Evolutionary conservation across 2,329 filamentous ascomycete genomes (phyloP), one percentile per base, ranked within the genome.

Genomic region (Blastomyces emzantsi): DNA sequence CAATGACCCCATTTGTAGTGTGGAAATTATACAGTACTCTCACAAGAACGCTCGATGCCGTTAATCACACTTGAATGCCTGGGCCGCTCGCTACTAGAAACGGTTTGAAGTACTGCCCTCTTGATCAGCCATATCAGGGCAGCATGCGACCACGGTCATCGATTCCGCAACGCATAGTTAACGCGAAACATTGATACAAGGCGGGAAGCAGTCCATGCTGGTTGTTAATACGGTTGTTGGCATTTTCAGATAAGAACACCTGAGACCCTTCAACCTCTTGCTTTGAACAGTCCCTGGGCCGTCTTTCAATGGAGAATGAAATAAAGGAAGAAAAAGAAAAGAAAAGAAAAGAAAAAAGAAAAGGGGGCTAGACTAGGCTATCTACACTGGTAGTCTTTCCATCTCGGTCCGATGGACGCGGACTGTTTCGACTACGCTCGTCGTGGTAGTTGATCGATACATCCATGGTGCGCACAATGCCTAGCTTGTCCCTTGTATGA

Each of bases 381-480:
- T 49, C 45, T 22, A 49, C 45, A 25, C 45, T 49, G n/a, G 45
- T 22, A n/a, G 45, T 49, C 9, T 49, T 49, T 22, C 5, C 45
- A 11, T 49, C 45, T 49, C 45, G n/a, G 45, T 49, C 45, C 19
- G 45, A 49, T 49, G 6, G 45, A 25, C 45, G 45, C 1, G 45
- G 45, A 49, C 45, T 49, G n/a, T 49, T 25, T 49, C 45, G 45
- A 22, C 19, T 49, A 22, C n/a, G n/a, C 7, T 25, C 45, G n/a
- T 49, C n/a, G 45, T 49, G 45, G 45, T 49, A 49, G 45, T 49
- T 49, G 45, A 49, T 49, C 9, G 45, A 49, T 49, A 49, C 45
- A 49, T 49, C 45, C n/a, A n/a, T 49, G 45, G 45, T 49, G n/a
- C n/a, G 45, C n/a, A 49, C 45, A 49, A 49, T 49, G 45, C 45